These are phyloP conservation scores for Pythium monospermum DNA, from an alignment of 352 stramenopile genomes.

Conservation along the genomic window DNA sequence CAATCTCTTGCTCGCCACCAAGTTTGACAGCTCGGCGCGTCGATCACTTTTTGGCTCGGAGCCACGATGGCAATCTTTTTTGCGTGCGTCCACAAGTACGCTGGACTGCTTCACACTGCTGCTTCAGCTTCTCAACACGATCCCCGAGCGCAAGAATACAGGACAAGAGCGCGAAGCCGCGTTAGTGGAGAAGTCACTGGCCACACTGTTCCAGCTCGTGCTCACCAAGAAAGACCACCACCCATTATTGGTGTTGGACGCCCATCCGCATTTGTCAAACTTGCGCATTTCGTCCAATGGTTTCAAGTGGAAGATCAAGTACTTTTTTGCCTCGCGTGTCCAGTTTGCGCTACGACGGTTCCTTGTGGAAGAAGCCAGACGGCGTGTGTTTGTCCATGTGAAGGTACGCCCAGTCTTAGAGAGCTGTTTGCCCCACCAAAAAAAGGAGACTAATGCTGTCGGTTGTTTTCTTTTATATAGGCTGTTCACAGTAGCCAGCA, in stretches of 20 bases:
- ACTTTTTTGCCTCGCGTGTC: constrained; percentile 24
- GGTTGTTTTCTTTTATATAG: constrained; percentile 18
- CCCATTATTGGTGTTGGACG: constrained; percentile 24
- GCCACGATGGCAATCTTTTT: constrained; percentile 16
- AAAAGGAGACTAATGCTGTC: too few relatives aligned
- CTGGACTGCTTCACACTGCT: constrained; percentile 27
- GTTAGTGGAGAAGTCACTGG: constrained; percentile 23
- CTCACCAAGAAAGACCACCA: constrained; percentile 17
- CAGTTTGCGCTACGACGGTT: constrained; percentile 28
- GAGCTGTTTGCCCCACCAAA: too few relatives aligned
- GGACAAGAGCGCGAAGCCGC: constrained; percentile 20
- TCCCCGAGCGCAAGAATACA: constrained; percentile 19
- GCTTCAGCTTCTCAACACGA: constrained; percentile 24
- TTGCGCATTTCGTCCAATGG: constrained; percentile 21
- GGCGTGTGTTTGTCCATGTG: constrained; percentile 22
- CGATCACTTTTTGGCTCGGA: constrained; percentile 14
- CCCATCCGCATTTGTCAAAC: constrained; percentile 27
- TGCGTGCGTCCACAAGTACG: constrained; percentile 18
- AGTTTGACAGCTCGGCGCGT: constrained; percentile 18
- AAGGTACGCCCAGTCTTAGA: constrained; percentile 20
- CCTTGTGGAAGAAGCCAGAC: constrained; percentile 22
- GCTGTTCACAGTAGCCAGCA: constrained; percentile 43
- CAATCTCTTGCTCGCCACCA: constrained; percentile 18
- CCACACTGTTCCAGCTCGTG: constrained; percentile 20
- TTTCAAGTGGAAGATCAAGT: constrained; percentile 25